Conservation (phyloP, 495 filamentous ascomycete genomes). For the Annulohypoxylon maeteangense region DNA sequence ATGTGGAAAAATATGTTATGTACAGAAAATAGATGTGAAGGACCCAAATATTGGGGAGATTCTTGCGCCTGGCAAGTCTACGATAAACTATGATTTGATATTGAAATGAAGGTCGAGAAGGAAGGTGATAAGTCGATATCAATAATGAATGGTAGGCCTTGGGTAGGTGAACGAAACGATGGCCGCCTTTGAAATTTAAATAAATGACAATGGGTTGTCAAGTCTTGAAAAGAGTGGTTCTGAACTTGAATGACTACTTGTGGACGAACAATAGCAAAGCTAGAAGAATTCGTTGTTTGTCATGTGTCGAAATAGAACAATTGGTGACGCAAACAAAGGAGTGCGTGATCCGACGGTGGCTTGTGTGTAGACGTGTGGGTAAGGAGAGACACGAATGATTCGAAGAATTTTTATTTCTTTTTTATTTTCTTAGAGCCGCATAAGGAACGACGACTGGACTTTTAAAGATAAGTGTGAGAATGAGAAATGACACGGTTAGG, state of each 20-base stretch:
- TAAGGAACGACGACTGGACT: constrained; percentile 43
- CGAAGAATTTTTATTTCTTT: neutral
- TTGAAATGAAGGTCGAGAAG: constrained; percentile 9
- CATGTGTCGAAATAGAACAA: constrained; percentile 28
- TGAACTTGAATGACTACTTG: constrained; percentile 7
- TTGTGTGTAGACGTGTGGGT: constrained; percentile 10
- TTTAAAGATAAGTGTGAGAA: neutral
- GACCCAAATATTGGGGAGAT: neutral
- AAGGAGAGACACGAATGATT: constrained; percentile 26
- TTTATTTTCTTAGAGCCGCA: constrained; percentile 26
- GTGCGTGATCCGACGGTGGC: neutral
- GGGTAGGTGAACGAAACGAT: neutral
- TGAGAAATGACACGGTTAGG: neutral
- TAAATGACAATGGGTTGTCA: constrained; percentile 20
- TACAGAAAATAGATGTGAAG: constrained; percentile 6
- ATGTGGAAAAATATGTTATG: constrained; percentile 9
- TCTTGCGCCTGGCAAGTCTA: constrained; percentile 46
- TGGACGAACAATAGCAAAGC: constrained; percentile 28
- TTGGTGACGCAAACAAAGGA: constrained; percentile 14
- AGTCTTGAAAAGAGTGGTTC: constrained; percentile 22
- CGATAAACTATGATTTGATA: neutral
- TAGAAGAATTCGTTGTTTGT: constrained; percentile 27
- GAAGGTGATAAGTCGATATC: neutral
- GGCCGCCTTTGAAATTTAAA: constrained; percentile 29
- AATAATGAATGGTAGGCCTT: constrained; percentile 4